These are phyloP conservation scores for Syzygium jambos DNA, from an alignment of 345 rosid genomes.

Conservation along the genomic window DNA sequence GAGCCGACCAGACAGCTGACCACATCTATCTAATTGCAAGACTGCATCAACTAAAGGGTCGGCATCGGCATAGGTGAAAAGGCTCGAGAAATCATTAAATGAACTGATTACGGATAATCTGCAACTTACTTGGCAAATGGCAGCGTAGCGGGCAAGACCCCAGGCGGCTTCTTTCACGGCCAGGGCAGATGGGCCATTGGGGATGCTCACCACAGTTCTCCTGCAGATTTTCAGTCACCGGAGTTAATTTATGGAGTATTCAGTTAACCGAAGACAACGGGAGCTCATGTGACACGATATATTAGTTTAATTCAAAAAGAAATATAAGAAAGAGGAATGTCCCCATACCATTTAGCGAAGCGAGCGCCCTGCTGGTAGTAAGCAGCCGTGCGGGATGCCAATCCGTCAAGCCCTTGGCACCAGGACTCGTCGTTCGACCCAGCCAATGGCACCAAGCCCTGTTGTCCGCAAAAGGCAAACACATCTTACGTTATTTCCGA, in stretches of 20 bases:
- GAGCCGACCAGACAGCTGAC: background rate
- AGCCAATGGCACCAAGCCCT: slow-evolving; percentile 96
- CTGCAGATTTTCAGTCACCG: slow-evolving; percentile 15
- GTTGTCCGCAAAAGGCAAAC: slow-evolving; percentile 1
- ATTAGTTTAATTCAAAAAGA: background rate
- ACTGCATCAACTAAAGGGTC: background rate
- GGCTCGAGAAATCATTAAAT: background rate
- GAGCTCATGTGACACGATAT: background rate
- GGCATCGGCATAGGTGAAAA: background rate
- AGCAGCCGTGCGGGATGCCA: slow-evolving; percentile 90
- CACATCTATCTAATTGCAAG: background rate
- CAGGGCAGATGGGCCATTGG: slow-evolving; percentile 90
- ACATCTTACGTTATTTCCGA: background rate
- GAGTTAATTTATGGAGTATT: background rate
- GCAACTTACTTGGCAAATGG: slow-evolving; percentile 69
- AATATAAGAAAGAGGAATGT: background rate
- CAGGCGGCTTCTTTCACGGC: slow-evolving; percentile 99
- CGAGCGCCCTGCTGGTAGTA: slow-evolving; percentile 99
- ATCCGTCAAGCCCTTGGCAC: slow-evolving; percentile 99
- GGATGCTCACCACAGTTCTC: slow-evolving; percentile 99
- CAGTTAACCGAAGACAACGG: background rate
- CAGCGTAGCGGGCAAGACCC: slow-evolving; percentile 98
- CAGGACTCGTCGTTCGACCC: slow-evolving; percentile 95
- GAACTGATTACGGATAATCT: background rate
- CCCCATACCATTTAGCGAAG: slow-evolving; percentile 85